These are phyloP conservation scores for Aspergillus sp. DNA, from an alignment of 2,329 filamentous ascomycete species.

Conservation along the genomic window DNA sequence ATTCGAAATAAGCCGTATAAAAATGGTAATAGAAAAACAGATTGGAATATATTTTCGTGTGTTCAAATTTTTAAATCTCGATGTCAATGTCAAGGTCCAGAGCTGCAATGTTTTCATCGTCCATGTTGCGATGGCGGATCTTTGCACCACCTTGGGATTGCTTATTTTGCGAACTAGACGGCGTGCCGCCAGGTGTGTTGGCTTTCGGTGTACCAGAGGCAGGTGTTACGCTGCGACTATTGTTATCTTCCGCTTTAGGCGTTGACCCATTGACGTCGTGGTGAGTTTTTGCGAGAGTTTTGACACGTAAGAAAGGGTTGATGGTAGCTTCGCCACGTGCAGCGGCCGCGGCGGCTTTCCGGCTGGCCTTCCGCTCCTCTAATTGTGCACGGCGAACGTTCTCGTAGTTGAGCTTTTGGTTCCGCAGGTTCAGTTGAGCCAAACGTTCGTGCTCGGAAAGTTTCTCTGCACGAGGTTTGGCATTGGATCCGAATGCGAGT, in stretches of 20 bases:
- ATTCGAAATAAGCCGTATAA: neutral
- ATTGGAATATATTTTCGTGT: neutral
- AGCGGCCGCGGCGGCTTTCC: slow-evolving; percentile 60
- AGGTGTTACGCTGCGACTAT: slow-evolving; percentile 49
- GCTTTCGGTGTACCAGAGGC: slow-evolving; percentile 52
- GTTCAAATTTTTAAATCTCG: slow-evolving; percentile 61
- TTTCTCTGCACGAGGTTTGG: slow-evolving; percentile 55
- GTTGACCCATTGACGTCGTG: slow-evolving; percentile 52
- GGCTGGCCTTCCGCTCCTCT: slow-evolving; percentile 68
- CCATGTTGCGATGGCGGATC: slow-evolving; percentile 74
- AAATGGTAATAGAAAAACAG: neutral
- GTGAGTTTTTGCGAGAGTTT: slow-evolving; percentile 67
- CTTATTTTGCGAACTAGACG: slow-evolving; percentile 31
- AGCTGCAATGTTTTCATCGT: slow-evolving; percentile 88
- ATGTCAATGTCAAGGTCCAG: slow-evolving; percentile 91
- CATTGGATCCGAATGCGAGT: slow-evolving; percentile 69
- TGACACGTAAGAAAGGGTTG: slow-evolving; percentile 59
- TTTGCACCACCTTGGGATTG: slow-evolving; percentile 57
- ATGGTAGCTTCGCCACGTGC: slow-evolving; percentile 62
- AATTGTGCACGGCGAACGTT: slow-evolving; percentile 88
- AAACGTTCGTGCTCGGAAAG: slow-evolving; percentile 76
- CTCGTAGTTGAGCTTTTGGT: slow-evolving; percentile 81
- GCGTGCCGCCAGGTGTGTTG: slow-evolving; percentile 52
- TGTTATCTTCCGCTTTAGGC: slow-evolving; percentile 30
- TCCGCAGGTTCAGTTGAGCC: slow-evolving; percentile 78